Conservation (phyloP, 352 stramenopile species). For the Lagenidium sp. region DNA sequence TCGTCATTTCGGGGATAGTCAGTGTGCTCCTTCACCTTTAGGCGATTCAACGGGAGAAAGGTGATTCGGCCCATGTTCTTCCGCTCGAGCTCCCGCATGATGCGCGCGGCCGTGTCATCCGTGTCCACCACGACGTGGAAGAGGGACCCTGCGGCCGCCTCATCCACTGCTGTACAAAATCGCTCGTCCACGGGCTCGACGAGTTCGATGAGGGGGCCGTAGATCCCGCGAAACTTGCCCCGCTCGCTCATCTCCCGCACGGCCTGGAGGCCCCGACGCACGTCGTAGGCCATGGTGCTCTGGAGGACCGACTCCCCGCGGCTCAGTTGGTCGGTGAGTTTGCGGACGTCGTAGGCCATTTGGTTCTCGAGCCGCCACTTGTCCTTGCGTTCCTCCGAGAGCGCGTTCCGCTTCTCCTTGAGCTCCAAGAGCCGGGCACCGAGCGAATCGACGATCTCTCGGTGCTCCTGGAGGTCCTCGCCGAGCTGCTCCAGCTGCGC, state of each 20-base stretch:
- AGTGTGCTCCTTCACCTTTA: constrained; percentile 81
- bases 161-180: constrained; percentile 94
- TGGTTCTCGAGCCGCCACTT: constrained; percentile 79
- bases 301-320: constrained; percentile 71
- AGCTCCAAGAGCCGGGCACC: constrained; percentile 43
- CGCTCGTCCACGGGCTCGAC: constrained; percentile 81
- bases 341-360: constrained; percentile 64
- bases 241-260: constrained; percentile 82
- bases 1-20: constrained; percentile 76
- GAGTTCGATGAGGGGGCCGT: constrained; percentile 96
- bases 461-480: constrained; percentile 44
- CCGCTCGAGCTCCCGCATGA: constrained; percentile 94
- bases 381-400: constrained; percentile 74
- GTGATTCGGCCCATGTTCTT: constrained; percentile 94
- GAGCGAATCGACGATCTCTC: constrained; percentile 37
- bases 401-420: constrained; percentile 71
- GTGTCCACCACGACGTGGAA: constrained; percentile 99
- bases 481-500: constrained; percentile 31
- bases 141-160: constrained; percentile 92
- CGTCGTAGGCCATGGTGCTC: constrained; percentile 82
- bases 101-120: constrained; percentile 91
- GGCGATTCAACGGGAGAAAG: constrained; percentile 93
- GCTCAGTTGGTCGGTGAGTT: constrained; percentile 56
- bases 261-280: constrained; percentile 75
- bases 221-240: constrained; percentile 73